Base-by-base conservation (phyloP, 2,329 filamentous ascomycete genomes). In the Phialophora macrospora region DNA sequence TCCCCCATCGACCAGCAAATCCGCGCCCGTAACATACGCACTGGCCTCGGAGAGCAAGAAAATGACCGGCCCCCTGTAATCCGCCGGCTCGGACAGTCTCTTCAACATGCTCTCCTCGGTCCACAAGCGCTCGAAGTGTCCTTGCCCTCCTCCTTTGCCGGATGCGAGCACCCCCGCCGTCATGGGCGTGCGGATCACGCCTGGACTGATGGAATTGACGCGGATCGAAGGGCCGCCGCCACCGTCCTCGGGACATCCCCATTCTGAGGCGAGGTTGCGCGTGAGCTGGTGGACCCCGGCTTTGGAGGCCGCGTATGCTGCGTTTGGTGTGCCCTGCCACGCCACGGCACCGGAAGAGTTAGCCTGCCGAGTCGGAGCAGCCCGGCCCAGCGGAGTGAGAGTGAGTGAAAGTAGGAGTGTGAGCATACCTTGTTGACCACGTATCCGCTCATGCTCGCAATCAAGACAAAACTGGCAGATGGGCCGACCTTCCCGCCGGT, bases 31-130 rank as follows among this genome's bases (percentile, higher is more conserved):
- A 20, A 89, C 92, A 78, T 92, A 96, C 59, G 87, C 90, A 14
- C 89, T 86, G 4, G 91, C 91, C 77, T 96, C 91, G 8, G 88
- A 91, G n/a, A 90, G 89, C 63, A 96, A 81, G 77, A 92, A 95
- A 51, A 96, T 77, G 0, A 80, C 77, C 0, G 80, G 78, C 5
- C 80, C 89, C 49, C 88, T 84, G 77, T 90, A 91, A 75, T 92
- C 90, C 59, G 87, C 81, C 0, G 89, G 88, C 26, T 77, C 79
- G 74, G 88, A 90, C 67, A 92, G 80, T 41, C 87, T 84, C 38
- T 85, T 87, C 60, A 96, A 82, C 92, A 96, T 95, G 78, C 96
- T 96, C 78, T 94, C 88, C 72, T 84, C 89, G 17, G 90, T 87
- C 93, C 93, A 96, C 66, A 88, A 84, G n/a, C 66, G 32, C 22